These are phyloP conservation scores for Juglanconis sp. DNA, from an alignment of 2,329 filamentous ascomycete species.

Conservation along the genomic window DNA sequence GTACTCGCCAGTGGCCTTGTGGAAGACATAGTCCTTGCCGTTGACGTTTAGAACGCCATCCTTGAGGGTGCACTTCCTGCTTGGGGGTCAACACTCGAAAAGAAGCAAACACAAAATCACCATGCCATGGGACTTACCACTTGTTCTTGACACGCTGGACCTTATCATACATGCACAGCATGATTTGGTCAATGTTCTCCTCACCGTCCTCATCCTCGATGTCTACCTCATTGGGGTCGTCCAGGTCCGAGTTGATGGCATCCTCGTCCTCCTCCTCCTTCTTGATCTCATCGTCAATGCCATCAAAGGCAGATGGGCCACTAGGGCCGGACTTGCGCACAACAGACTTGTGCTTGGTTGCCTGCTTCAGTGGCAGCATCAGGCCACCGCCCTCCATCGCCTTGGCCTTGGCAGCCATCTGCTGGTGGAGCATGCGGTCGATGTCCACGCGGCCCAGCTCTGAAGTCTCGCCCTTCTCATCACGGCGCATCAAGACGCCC, in stretches of 20 bases:
- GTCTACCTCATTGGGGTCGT: constrained; percentile 84
- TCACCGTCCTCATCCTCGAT: constrained; percentile 86
- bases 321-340: constrained; percentile 23
- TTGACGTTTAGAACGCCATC: constrained; percentile 92
- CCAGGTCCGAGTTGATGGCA: constrained; percentile 96
- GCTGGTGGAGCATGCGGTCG: constrained; percentile 65
- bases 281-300: constrained; percentile 59
- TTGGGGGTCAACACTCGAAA: background rate
- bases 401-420: constrained; percentile 63
- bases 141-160: constrained; percentile 99
- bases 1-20: constrained; percentile 95
- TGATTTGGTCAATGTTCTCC: constrained; percentile 80
- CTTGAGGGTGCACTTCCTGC: constrained; percentile 94
- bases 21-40: constrained; percentile 94
- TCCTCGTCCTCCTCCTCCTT: constrained; percentile 76
- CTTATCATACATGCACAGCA: constrained; percentile 99
- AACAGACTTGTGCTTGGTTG: constrained; percentile 36
- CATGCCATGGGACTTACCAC: constrained; percentile 54
- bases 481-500: constrained; percentile 57
- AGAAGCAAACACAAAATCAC: background rate
- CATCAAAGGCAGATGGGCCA: constrained; percentile 56
- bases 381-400: constrained; percentile 72
- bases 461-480: constrained; percentile 49
- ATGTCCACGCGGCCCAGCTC: constrained; percentile 61
- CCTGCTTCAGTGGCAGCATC: constrained; percentile 68